These are phyloP conservation scores for Endoconidiophora laricicola DNA, from an alignment of 2,329 filamentous ascomycete species.

Conservation along the genomic window DNA sequence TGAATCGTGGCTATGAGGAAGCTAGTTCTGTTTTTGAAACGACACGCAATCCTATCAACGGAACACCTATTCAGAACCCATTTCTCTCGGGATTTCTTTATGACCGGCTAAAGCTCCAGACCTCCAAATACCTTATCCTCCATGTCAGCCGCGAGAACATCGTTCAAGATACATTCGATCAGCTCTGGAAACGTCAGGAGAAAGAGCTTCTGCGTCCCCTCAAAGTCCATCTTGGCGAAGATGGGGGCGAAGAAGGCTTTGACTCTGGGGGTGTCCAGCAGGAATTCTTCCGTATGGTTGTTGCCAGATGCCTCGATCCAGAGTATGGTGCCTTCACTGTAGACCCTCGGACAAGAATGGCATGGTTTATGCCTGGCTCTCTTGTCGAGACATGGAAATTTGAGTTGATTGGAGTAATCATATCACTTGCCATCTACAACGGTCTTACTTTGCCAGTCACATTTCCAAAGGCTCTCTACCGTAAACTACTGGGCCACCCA, in stretches of 20 bases:
- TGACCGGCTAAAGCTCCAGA: slow-evolving; percentile 47
- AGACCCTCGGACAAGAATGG: slow-evolving; percentile 59
- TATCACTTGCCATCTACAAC: slow-evolving; percentile 85
- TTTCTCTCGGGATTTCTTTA: slow-evolving; percentile 45
- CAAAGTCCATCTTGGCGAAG: slow-evolving; percentile 73
- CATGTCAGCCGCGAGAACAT: slow-evolving; percentile 51
- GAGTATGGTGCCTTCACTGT: slow-evolving; percentile 66
- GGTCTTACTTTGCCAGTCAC: slow-evolving; percentile 80
- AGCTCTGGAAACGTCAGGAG: slow-evolving; percentile 74
- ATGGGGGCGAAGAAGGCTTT: slow-evolving; percentile 70
- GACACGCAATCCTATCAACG: slow-evolving; percentile 38
- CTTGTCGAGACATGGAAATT: slow-evolving; percentile 78
- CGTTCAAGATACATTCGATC: slow-evolving; percentile 61
- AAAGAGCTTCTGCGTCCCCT: slow-evolving; percentile 70
- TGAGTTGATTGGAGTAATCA: slow-evolving; percentile 71
- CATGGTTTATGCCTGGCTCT: slow-evolving; percentile 76
- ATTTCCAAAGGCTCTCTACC: slow-evolving; percentile 73
- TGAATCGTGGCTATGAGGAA: slow-evolving; percentile 65
- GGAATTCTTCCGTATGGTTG: slow-evolving; percentile 79
- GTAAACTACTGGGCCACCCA: slow-evolving; percentile 54
- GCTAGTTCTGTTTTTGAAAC: slow-evolving; percentile 41
- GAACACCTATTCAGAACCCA: slow-evolving; percentile 36
- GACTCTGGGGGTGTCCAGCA: slow-evolving; percentile 93
- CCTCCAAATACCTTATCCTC: slow-evolving; percentile 54
- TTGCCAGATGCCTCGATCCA: slow-evolving; percentile 63